phyloP scores from a whole-genome alignment of 2,329 filamentous ascomycete genomes.

The Hypomyces perniciosus region DNA sequence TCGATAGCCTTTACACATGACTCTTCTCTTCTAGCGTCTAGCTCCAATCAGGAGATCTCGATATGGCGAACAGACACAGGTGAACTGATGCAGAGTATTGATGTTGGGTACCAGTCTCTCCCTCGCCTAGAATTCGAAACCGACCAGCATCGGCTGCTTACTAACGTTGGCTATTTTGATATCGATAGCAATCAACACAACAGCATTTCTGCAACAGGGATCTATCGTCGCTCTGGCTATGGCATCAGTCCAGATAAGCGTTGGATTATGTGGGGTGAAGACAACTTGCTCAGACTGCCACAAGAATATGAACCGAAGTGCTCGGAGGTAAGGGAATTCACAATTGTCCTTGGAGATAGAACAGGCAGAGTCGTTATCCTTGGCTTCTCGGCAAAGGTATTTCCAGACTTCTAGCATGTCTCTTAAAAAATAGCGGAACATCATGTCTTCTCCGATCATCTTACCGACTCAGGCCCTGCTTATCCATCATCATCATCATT shows the following conservation, averaged over 20 bases:
- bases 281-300: background rate
- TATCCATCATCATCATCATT: too few relatives aligned
- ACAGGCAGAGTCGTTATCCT: background rate
- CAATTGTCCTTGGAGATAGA: background rate
- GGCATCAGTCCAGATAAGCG: background rate
- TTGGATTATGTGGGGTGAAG: background rate
- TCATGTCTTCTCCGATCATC: background rate
- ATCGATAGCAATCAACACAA: background rate
- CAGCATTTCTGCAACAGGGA: background rate
- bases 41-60: background rate
- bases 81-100: background rate
- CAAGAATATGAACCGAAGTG: background rate
- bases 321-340: background rate
- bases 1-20: background rate
- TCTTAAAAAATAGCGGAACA: background rate
- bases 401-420: background rate
- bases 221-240: background rate
- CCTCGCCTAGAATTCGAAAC: background rate
- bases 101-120: background rate
- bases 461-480: too few relatives aligned
- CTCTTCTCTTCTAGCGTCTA: background rate
- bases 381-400: background rate
- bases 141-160: background rate
- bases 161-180: background rate
- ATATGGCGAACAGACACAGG: background rate